phyloP scores from a whole-genome alignment of 768 basidiomycete species.

The Rhizopogon roseolus region DNA sequence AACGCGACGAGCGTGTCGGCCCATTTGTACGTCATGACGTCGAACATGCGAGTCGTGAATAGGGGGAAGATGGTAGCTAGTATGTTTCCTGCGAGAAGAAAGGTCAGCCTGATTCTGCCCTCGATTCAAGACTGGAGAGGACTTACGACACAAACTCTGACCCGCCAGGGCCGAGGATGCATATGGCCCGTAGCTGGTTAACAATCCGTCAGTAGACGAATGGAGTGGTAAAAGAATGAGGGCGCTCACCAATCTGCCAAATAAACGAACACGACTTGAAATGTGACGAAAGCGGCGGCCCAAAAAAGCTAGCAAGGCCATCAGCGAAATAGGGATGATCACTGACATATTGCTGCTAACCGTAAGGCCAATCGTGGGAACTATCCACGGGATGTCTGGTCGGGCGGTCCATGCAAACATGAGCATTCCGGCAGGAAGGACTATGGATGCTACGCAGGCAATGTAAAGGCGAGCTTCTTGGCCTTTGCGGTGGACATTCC shows the following conservation, averaged over 20 bases:
- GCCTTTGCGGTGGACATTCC: constrained; percentile 25
- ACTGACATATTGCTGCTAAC: constrained; percentile 4
- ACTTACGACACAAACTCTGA: constrained; percentile 38
- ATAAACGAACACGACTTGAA: constrained; percentile 53
- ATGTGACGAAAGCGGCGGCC: constrained; percentile 48
- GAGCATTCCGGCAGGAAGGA: constrained; percentile 58
- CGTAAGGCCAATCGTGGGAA: constrained; percentile 20
- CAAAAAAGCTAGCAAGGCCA: constrained; percentile 37
- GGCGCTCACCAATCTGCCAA: constrained; percentile 56
- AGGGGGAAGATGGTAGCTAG: constrained; percentile 53
- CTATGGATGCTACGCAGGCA: constrained; percentile 37
- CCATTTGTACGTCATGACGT: constrained; percentile 51
- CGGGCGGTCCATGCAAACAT: constrained; percentile 69
- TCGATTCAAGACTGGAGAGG: not conserved
- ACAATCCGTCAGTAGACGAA: constrained; percentile 1
- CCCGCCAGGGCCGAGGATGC: constrained; percentile 49
- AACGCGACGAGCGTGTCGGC: constrained; percentile 54
- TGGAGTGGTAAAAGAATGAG: not conserved
- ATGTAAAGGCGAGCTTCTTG: constrained; percentile 46
- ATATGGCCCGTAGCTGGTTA: constrained; percentile 46
- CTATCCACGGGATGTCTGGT: constrained; percentile 55
- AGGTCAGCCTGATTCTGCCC: not conserved
- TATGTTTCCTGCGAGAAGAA: constrained; percentile 37
- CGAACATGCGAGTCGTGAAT: constrained; percentile 59
- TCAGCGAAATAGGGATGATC: not conserved